Percentiles rank a stretch among this genome's conserved stretches.
Evolutionary conservation across 768 basidiomycete genomes (phyloP).

Genomic region (Thelephora aurantiotincta): DNA sequence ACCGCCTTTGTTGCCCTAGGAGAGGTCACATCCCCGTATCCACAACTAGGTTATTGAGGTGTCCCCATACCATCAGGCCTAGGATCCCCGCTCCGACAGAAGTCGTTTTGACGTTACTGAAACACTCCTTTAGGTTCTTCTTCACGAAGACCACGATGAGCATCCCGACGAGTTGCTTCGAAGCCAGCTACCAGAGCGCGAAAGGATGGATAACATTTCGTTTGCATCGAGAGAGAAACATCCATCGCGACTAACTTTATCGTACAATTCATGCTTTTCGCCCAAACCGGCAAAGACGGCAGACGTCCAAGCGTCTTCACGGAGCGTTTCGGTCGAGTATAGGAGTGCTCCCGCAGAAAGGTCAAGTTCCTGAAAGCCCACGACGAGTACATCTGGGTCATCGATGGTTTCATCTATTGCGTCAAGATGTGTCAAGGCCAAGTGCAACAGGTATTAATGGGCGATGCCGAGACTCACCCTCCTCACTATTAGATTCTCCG

Average conservation of each 20-base stretch:
- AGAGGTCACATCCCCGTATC: background rate
- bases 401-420: conserved; percentile 11
- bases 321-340: conserved; percentile 44
- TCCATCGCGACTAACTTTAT: conserved; percentile 34
- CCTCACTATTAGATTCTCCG: conserved; percentile 6
- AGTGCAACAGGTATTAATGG: background rate
- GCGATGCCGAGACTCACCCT: background rate
- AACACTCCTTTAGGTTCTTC: conserved; percentile 31
- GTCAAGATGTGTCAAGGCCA: background rate
- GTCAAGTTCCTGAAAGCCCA: conserved; percentile 75
- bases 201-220: background rate
- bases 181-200: conserved; percentile 33
- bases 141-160: conserved; percentile 57
- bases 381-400: conserved; percentile 56
- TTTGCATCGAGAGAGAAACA: background rate
- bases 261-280: conserved; percentile 44
- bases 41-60: conserved; percentile 7
- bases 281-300: conserved; percentile 62
- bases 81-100: conserved; percentile 61
- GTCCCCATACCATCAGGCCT: conserved; percentile 49
- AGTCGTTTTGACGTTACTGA: conserved; percentile 36
- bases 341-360: conserved; percentile 65
- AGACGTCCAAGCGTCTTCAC: conserved; percentile 59
- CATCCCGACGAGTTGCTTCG: conserved; percentile 76
- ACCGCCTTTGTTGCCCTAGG: conserved; percentile 76